A percentile compares a stretch with the other conserved stretches of the same genome.
Evolutionary conservation across 164 flowering plant genomes (phyloP).

Genomic region (Piper longum): DNA sequence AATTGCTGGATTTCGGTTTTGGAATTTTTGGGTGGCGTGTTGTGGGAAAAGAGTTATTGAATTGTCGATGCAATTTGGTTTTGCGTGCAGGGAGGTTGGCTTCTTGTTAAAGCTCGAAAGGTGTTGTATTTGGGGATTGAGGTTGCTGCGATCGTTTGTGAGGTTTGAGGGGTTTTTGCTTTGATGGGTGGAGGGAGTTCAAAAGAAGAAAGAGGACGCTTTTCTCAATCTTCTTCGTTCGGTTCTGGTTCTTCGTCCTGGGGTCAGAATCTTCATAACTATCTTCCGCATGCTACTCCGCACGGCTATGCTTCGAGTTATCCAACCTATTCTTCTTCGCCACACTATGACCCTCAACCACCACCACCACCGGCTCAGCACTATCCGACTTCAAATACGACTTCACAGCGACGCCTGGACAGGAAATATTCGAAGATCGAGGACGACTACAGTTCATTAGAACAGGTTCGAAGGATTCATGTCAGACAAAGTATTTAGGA

Average conservation of each 20-base stretch:
- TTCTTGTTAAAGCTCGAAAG: no score
- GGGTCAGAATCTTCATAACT: not conserved
- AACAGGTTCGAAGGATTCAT: conserved; percentile 36
- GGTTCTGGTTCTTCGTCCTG: no score
- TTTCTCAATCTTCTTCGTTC: not conserved
- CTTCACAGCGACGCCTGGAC: not conserved
- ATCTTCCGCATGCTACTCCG: not conserved
- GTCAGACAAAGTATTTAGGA: not conserved
- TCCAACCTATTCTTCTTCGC: not conserved
- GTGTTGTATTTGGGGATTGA: no score
- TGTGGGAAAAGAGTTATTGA: no score
- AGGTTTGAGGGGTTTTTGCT: not conserved
- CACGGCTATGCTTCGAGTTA: not conserved
- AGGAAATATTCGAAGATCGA: conserved; percentile 52
- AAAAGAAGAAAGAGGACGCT: not conserved
- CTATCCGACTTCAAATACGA: not conserved
- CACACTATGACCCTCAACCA: not conserved
- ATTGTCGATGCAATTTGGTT: no score
- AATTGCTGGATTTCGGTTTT: no score
- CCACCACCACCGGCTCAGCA: not conserved
- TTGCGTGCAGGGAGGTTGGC: no score
- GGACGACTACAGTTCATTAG: conserved; percentile 51
- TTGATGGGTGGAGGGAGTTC: not conserved
- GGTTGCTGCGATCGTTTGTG: no score
- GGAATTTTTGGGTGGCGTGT: no score